Base-by-base conservation (phyloP, 352 stramenopile species). In the Phytophthora fragariaefolia region DNA sequence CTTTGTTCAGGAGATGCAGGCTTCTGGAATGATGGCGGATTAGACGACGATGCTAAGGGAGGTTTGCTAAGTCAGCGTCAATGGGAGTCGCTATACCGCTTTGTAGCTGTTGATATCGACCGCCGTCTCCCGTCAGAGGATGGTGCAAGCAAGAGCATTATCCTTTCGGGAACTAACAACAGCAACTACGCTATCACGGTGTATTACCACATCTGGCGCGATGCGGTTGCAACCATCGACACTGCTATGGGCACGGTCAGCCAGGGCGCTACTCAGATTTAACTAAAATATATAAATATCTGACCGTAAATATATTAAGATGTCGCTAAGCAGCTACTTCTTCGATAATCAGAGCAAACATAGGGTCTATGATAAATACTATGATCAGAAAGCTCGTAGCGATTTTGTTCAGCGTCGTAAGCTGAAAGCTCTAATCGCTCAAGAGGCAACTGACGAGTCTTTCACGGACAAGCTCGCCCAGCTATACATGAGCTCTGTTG, bases 101-200 rank as follows among this genome's bases (percentile, higher is more conserved):
- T 69, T 49, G 54, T 74, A 18, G 47, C 66, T 61, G 50, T 74
- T 53, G 66, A 70, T 70, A 69, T 74, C 49, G 66, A 59, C 49
- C 66, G 66, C 32, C 66, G 59, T 48, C 38, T 74, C 40, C 66
- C 59, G 2, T 53, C 20, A 34, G 59, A 74, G 50, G 66, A 74
- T 58, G 66, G 66, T 55, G 59, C 66, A 6, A 56, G 46, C 30
- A 74, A 74, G 34, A 45, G 22, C 40, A 69, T 74, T 42, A 56
- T 70, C 9, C 30, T 74, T 1, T 59, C 46, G 4, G 66, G 66
- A 47, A 69, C 58, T 1, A 63, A 54, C 22, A 73, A 67, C 20
- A 61, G 43, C 4, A 61, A 60, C 15, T 68, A 63, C 20, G 43
- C 58, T 4, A 20, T 74, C 0, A 69, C 59, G 26, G 46, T 74